These are phyloP conservation scores for Ceratobasidium sp. DNA, from an alignment of 1,284 basidiomycete genomes.

Conservation along the genomic window DNA sequence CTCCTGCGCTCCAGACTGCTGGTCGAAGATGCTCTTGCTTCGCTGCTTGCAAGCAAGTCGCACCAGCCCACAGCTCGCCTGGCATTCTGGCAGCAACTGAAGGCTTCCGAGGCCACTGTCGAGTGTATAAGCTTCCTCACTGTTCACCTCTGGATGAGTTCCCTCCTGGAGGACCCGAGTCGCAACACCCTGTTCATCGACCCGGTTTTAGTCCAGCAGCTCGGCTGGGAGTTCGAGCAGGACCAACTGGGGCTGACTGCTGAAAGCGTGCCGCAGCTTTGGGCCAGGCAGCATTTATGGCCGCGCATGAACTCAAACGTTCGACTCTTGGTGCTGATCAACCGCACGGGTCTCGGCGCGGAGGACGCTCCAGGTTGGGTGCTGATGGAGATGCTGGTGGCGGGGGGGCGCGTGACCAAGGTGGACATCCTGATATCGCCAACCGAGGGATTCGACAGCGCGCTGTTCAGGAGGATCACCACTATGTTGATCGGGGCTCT, in stretches of 20 bases:
- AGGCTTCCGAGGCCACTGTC: not conserved
- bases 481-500: not conserved
- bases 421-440: slow-evolving; percentile 6
- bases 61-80: not conserved
- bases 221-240: not conserved
- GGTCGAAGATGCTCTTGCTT: not conserved
- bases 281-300: not conserved
- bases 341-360: not conserved
- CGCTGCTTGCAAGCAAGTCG: not conserved
- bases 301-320: not conserved
- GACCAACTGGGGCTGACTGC: not conserved
- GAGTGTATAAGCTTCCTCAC: slow-evolving; percentile 1
- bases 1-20: too few species aligned
- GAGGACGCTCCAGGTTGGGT: not conserved
- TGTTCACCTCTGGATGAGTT: slow-evolving; percentile 5
- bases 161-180: not conserved
- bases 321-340: not conserved
- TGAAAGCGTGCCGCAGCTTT: not conserved
- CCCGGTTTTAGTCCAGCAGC: not conserved
- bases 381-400: not conserved
- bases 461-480: not conserved
- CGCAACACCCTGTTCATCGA: not conserved
- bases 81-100: slow-evolving; percentile 12
- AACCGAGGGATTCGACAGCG: not conserved
- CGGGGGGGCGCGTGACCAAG: not conserved